Conservation (phyloP, 2,329 filamentous ascomycete genomes). For the Xylaria sp. region DNA sequence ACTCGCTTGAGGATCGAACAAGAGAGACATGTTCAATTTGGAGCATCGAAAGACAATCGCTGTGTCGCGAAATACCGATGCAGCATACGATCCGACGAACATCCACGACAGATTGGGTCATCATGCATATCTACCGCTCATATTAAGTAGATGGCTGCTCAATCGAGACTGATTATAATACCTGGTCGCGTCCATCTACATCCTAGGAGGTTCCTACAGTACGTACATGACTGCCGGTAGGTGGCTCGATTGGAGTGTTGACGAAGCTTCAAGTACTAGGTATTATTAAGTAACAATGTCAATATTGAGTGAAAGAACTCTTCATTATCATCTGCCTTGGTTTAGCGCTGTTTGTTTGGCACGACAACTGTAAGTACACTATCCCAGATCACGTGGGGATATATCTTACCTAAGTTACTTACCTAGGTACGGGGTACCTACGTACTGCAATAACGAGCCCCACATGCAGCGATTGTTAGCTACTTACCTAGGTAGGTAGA, state of each 20-base stretch:
- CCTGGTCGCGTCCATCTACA: too few relatives aligned
- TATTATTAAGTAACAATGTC: too few relatives aligned
- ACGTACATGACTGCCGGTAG: not conserved
- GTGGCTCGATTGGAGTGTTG: too few relatives aligned
- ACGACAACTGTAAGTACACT: too few relatives aligned
- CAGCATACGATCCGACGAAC: not conserved
- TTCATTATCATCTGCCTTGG: too few relatives aligned
- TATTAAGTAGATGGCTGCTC: not conserved
- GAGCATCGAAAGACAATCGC: constrained; percentile 9
- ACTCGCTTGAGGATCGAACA: constrained; percentile 6
- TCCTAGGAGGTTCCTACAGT: not conserved
- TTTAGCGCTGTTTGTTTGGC: too few relatives aligned
- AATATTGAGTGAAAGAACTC: too few relatives aligned
- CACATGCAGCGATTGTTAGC: too few relatives aligned
- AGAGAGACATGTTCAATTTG: constrained; percentile 19
- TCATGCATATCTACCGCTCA: not conserved
- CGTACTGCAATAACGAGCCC: not conserved
- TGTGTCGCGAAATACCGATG: constrained; percentile 13
- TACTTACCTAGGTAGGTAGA: too few relatives aligned
- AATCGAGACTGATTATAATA: too few relatives aligned
- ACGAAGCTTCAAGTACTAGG: too few relatives aligned
- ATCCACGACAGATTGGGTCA: not conserved
- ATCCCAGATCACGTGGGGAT: not conserved
- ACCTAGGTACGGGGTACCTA: not conserved
- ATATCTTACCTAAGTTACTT: not conserved